Percentiles rank a stretch among this genome's conserved stretches.
Conservation (phyloP, 2,329 filamentous ascomycete genomes). For the Hymenoscyphus fraxineus region DNA sequence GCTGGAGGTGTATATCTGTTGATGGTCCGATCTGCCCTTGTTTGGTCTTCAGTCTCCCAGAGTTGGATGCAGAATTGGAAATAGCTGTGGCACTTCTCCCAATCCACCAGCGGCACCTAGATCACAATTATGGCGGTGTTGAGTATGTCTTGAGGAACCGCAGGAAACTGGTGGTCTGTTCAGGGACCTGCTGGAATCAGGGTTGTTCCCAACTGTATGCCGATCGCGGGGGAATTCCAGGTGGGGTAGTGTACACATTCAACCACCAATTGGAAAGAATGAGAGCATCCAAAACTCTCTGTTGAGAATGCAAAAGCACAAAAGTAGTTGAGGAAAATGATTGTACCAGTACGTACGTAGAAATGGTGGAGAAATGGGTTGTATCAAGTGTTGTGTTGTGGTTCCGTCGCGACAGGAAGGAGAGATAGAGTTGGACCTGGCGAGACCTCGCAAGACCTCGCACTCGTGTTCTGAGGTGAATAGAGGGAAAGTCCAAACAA, state of each 20-base stretch:
- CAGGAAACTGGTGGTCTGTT: neutral
- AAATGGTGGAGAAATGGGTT: neutral
- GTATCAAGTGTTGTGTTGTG: neutral
- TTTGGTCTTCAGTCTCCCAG: neutral
- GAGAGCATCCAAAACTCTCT: conserved; percentile 2
- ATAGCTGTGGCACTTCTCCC: neutral
- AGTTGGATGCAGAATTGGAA: neutral
- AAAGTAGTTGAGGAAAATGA: neutral
- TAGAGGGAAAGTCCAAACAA: neutral
- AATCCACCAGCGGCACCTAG: neutral
- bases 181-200: neutral
- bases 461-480: neutral
- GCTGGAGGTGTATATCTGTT: neutral
- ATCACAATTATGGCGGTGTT: neutral
- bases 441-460: neutral
- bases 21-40: neutral
- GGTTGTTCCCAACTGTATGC: neutral
- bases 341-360: neutral
- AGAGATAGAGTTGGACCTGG: neutral
- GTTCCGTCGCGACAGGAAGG: neutral
- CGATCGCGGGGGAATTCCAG: neutral
- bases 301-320: neutral
- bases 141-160: neutral
- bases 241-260: neutral
- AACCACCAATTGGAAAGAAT: neutral